Conservation (phyloP, 345 rosid genomes). For the Syzygium oleosum region DNA sequence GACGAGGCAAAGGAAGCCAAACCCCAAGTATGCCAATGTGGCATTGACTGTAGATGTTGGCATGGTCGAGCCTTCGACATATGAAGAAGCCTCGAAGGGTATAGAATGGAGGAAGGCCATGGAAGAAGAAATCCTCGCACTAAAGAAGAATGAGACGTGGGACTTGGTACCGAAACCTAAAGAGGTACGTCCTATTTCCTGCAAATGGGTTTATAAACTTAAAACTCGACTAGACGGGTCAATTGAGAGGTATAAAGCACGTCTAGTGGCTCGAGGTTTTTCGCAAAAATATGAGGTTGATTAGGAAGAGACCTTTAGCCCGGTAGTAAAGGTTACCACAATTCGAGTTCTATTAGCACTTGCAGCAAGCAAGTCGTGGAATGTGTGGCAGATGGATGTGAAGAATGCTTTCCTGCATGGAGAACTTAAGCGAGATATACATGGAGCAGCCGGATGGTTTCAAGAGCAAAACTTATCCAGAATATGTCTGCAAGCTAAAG, state of each 20-base stretch:
- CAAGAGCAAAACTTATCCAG: too few species aligned
- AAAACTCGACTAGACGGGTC: rapidly evolving
- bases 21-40: not conserved
- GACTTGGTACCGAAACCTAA: not conserved
- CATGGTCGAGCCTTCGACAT: not conserved
- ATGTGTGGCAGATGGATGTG: too few species aligned
- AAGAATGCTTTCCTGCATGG: too few species aligned
- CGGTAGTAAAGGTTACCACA: too few species aligned
- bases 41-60: not conserved
- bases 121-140: not conserved
- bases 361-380: too few species aligned
- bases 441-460: too few species aligned
- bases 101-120: not conserved
- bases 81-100: not conserved
- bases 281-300: not conserved
- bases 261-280: not conserved
- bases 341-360: too few species aligned
- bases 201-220: not conserved
- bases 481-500: too few species aligned
- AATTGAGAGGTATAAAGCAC: not conserved
- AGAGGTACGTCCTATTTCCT: not conserved
- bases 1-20: not conserved
- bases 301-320: too few species aligned
- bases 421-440: too few species aligned
- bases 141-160: not conserved